A percentile compares a stretch with the other conserved stretches of the same genome.
phyloP scores from a whole-genome alignment of 2,329 filamentous ascomycete genomes.

The Thielaviopsis euricoi region DNA sequence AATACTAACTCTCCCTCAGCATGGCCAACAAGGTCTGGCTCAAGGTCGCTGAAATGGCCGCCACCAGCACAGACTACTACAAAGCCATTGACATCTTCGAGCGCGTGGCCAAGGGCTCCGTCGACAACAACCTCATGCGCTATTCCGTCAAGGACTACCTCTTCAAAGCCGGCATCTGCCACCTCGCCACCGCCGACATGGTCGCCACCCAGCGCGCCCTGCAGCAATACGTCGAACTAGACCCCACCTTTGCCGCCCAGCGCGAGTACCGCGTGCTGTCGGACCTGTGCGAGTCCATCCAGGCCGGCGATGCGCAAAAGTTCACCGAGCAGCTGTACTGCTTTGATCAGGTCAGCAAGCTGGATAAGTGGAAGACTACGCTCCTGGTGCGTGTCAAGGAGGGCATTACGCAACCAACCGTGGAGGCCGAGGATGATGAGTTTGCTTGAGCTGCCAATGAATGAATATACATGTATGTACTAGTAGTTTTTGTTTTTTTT shows the following conservation, averaged over 20 bases:
- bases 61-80: constrained; percentile 68
- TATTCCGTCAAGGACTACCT: constrained; percentile 94
- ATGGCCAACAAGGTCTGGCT: constrained; percentile 87
- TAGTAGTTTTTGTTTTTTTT: no score
- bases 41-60: constrained; percentile 78
- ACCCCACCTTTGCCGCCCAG: constrained; percentile 59
- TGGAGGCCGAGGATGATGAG: constrained; percentile 19
- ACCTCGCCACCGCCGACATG: constrained; percentile 56
- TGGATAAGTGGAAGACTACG: constrained; percentile 95
- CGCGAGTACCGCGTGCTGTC: constrained; percentile 67
- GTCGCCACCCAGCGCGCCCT: constrained; percentile 67
- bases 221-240: constrained; percentile 65
- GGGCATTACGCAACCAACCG: constrained; percentile 46
- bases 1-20: constrained; percentile 24
- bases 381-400: constrained; percentile 71
- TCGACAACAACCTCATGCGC: constrained; percentile 83
- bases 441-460: constrained; percentile 9
- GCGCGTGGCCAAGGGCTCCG: constrained; percentile 58
- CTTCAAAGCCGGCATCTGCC: constrained; percentile 83
- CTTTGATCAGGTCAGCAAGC: constrained; percentile 80
- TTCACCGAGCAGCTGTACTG: constrained; percentile 80
- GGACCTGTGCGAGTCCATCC: constrained; percentile 60
- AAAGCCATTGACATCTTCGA: constrained; percentile 72
- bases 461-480: not conserved
- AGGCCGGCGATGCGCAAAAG: constrained; percentile 61